Evolutionary conservation across 331 rosid species (phyloP).

Genomic region (Quercus phellos): DNA sequence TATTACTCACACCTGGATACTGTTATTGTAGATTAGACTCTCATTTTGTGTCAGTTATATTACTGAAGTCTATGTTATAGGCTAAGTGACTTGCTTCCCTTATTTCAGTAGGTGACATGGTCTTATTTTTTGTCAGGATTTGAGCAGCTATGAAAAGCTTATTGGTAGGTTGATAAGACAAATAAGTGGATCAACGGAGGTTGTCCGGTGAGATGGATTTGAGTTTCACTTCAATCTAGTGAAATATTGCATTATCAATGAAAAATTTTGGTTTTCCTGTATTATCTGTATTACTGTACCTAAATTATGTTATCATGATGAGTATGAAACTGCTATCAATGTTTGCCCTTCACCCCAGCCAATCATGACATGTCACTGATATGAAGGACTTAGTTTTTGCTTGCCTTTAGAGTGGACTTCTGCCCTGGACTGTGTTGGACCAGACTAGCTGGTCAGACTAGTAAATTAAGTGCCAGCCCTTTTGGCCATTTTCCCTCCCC

Average conservation of each 20-base stretch:
- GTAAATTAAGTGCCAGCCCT: not conserved
- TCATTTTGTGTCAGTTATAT: not conserved
- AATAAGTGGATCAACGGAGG: constrained; percentile 53
- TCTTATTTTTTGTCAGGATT: constrained; percentile 40
- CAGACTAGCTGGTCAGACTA: not conserved
- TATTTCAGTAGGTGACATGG: not conserved
- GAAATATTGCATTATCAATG: constrained; percentile 5
- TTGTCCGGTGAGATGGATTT: constrained; percentile 48
- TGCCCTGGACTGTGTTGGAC: not conserved
- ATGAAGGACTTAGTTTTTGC: not conserved
- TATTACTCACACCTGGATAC: not conserved
- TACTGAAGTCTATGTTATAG: not conserved
- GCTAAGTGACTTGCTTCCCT: constrained; percentile 12
- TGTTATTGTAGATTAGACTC: not conserved
- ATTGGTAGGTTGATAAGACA: constrained; percentile 52
- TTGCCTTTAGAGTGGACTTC: not conserved
- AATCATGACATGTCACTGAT: not conserved
- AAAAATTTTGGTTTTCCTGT: not conserved
- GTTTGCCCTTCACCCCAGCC: not conserved
- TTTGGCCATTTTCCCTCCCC: not conserved
- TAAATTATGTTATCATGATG: not conserved
- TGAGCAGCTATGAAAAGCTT: constrained; percentile 38
- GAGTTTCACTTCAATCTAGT: not conserved
- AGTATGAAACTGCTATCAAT: not conserved
- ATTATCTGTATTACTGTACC: not conserved